Conservation (phyloP, 1,139 yeast species). For the Blastobotrys ciferrii region DNA sequence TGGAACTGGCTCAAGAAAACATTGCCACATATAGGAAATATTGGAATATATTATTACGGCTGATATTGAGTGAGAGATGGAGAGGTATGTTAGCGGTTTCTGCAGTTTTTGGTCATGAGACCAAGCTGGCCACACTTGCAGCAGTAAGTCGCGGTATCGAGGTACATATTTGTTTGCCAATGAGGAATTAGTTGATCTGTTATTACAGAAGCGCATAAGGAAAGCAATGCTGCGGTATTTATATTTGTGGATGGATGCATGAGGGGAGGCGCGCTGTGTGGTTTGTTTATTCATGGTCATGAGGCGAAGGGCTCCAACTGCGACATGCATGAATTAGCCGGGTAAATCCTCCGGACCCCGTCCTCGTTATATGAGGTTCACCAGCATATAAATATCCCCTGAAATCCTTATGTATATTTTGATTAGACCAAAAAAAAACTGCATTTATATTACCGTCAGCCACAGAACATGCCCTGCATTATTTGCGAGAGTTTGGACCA, state of each 20-base stretch:
- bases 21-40: too few relatives aligned
- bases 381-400: not conserved
- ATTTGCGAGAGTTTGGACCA: not conserved
- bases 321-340: not conserved
- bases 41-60: not conserved
- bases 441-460: too few relatives aligned
- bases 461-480: not conserved
- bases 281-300: not conserved
- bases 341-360: not conserved
- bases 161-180: not conserved
- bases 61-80: not conserved
- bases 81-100: not conserved
- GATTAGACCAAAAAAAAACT: too few relatives aligned
- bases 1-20: too few relatives aligned
- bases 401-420: too few relatives aligned
- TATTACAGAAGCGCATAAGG: too few relatives aligned
- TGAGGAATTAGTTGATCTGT: too few relatives aligned
- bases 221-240: too few relatives aligned
- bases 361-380: not conserved
- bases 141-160: not conserved
- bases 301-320: not conserved
- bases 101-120: not conserved
- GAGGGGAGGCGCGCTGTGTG: not conserved
- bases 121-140: not conserved
- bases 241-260: too few relatives aligned